phyloP scores from a whole-genome alignment of 306 rosid genomes.

The Cucumis cinereus region DNA sequence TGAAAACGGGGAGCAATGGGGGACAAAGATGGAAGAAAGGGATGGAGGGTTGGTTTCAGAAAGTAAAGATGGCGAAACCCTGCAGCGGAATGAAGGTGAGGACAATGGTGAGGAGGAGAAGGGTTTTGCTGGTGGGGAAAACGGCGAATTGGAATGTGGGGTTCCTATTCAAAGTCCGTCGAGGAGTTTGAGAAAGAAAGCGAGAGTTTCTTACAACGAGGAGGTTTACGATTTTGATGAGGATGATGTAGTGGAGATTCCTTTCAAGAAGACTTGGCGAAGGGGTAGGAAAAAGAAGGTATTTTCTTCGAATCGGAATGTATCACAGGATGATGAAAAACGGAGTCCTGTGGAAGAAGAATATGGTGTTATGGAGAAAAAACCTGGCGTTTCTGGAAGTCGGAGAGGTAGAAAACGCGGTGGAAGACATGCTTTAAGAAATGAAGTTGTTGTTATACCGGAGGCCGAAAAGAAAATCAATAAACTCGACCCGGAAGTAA shows the following conservation, averaged over 20 bases:
- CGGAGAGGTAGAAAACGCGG: background rate
- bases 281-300: background rate
- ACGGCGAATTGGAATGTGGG: background rate
- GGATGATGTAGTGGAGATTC: background rate
- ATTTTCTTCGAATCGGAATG: background rate
- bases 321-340: background rate
- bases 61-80: background rate
- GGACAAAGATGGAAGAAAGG: background rate
- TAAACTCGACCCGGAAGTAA: slow-evolving; percentile 1
- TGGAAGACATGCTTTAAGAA: background rate
- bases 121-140: background rate
- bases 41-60: background rate
- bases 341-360: background rate
- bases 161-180: background rate
- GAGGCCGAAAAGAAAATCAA: background rate
- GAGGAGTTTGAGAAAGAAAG: slow-evolving; percentile 4
- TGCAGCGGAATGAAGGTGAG: background rate
- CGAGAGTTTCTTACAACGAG: background rate
- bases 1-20: background rate
- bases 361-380: background rate
- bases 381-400: background rate
- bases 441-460: background rate
- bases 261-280: background rate
- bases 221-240: background rate
- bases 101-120: background rate